Evolutionary conservation across 2,329 filamentous ascomycete genomes (phyloP).

Genomic region (Pestalotiopsis sp.): DNA sequence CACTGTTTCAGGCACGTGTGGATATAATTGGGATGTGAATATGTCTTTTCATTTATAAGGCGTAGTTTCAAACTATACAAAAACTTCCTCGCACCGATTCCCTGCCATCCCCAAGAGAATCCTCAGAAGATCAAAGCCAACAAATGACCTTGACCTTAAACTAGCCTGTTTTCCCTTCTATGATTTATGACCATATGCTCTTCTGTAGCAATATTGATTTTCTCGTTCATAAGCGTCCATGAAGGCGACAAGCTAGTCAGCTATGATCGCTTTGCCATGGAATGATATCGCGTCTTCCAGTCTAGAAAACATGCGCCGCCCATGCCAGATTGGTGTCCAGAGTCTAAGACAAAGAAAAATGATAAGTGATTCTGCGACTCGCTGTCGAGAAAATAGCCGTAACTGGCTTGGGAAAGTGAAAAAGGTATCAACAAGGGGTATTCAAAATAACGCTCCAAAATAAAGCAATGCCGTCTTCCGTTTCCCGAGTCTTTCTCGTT

Average conservation of each 20-base stretch:
- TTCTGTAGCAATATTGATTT: not conserved
- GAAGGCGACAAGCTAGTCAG: not conserved
- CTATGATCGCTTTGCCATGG: not conserved
- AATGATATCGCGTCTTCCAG: not conserved
- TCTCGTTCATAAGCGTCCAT: not conserved
- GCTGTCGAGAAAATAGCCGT: not conserved
- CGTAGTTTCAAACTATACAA: not conserved
- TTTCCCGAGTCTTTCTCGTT: not conserved
- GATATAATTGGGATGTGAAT: not conserved
- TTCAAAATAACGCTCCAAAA: conserved; percentile 12
- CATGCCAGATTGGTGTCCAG: not conserved
- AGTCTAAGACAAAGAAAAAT: not conserved
- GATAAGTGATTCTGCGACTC: not conserved
- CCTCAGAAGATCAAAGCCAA: not conserved
- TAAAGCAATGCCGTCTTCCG: conserved; percentile 5
- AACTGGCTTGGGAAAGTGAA: not conserved
- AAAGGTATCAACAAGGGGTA: conserved; percentile 18
- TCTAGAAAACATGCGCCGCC: conserved; percentile 1
- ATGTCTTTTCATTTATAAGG: not conserved
- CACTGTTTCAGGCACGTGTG: not conserved
- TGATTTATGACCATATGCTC: not conserved
- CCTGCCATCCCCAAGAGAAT: not conserved
- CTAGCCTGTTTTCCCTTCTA: not conserved
- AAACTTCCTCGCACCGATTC: not conserved
- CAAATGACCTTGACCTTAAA: not conserved